Percentiles rank a stretch among this genome's conserved stretches.
Evolutionary conservation across 2,329 filamentous ascomycete genomes (phyloP).

Genomic region (Septoria petroselini): DNA sequence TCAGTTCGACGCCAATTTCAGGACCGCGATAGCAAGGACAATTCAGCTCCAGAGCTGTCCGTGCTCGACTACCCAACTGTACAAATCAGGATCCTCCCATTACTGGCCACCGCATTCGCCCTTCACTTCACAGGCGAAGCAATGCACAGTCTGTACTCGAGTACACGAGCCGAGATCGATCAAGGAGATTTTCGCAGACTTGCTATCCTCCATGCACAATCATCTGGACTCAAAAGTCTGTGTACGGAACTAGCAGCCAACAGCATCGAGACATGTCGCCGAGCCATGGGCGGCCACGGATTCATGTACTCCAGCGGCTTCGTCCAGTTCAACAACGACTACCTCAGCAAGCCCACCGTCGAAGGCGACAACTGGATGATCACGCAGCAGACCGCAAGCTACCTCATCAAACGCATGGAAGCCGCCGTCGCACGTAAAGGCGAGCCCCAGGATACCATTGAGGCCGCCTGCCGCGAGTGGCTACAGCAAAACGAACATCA

Average conservation of each 20-base stretch:
- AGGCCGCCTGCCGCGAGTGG: constrained; percentile 43
- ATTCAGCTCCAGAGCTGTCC: constrained; percentile 42
- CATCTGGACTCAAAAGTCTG: constrained; percentile 53
- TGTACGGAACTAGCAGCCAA: constrained; percentile 54
- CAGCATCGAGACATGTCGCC: constrained; percentile 54
- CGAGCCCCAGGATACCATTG: constrained; percentile 40
- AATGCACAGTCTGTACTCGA: constrained; percentile 51
- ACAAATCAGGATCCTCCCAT: constrained; percentile 53
- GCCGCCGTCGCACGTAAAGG: constrained; percentile 40
- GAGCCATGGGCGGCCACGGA: constrained; percentile 55
- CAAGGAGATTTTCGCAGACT: constrained; percentile 50
- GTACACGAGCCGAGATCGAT: constrained; percentile 48
- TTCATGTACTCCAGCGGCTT: constrained; percentile 54
- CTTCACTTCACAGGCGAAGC: constrained; percentile 49
- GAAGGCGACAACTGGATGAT: constrained; percentile 60
- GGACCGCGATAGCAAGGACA: constrained; percentile 46
- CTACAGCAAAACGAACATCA: constrained; percentile 37
- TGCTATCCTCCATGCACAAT: constrained; percentile 54
- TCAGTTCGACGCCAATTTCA: constrained; percentile 50
- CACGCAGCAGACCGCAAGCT: constrained; percentile 52
- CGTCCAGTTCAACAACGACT: constrained; percentile 52
- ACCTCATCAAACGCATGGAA: constrained; percentile 54
- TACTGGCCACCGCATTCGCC: constrained; percentile 53
- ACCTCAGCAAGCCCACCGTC: constrained; percentile 54
- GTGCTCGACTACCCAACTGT: constrained; percentile 56